A percentile compares a stretch with the other conserved stretches of the same genome.
These are phyloP conservation scores for Rhodotorula sp. DNA, from an alignment of 1,284 basidiomycete genomes.

Conservation along the genomic window DNA sequence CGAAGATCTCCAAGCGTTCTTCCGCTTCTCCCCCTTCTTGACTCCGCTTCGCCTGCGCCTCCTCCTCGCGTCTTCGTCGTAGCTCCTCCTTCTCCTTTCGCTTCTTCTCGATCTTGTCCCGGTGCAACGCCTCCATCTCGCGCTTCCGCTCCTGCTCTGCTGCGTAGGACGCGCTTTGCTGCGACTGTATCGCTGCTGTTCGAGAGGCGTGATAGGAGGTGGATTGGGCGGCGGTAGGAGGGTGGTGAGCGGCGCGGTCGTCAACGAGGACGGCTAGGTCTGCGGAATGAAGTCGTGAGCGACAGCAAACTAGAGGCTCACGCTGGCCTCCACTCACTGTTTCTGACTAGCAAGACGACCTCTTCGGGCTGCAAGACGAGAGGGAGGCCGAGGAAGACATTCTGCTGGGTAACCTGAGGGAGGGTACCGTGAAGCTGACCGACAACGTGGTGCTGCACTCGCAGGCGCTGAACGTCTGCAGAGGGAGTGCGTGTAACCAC, in stretches of 20 bases:
- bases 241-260: slow-evolving; percentile 62
- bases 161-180: slow-evolving; percentile 56
- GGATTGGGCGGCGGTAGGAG: slow-evolving; percentile 55
- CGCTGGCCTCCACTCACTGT: slow-evolving; percentile 60
- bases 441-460: slow-evolving; percentile 75
- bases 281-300: slow-evolving; percentile 46
- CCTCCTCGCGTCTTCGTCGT: slow-evolving; percentile 51
- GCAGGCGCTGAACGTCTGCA: slow-evolving; percentile 70
- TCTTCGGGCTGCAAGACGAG: slow-evolving; percentile 87
- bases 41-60: slow-evolving; percentile 51
- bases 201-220: slow-evolving; percentile 31
- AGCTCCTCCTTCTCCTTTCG: slow-evolving; percentile 53
- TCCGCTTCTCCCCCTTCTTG: slow-evolving; percentile 45
- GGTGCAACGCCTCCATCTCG: slow-evolving; percentile 51
- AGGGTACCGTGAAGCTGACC: slow-evolving; percentile 86
- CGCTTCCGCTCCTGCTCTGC: slow-evolving; percentile 49
- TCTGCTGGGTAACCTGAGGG: slow-evolving; percentile 93
- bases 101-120: slow-evolving; percentile 55
- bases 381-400: slow-evolving; percentile 89
- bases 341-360: slow-evolving; percentile 77
- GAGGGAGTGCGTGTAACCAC: neutral
- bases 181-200: slow-evolving; percentile 53
- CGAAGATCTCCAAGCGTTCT: slow-evolving; percentile 43
- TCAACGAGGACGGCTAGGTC: slow-evolving; percentile 75
- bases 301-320: too few relatives aligned